Base-by-base conservation (phyloP, 2,329 filamentous ascomycete genomes). In the Colletotrichum horii region DNA sequence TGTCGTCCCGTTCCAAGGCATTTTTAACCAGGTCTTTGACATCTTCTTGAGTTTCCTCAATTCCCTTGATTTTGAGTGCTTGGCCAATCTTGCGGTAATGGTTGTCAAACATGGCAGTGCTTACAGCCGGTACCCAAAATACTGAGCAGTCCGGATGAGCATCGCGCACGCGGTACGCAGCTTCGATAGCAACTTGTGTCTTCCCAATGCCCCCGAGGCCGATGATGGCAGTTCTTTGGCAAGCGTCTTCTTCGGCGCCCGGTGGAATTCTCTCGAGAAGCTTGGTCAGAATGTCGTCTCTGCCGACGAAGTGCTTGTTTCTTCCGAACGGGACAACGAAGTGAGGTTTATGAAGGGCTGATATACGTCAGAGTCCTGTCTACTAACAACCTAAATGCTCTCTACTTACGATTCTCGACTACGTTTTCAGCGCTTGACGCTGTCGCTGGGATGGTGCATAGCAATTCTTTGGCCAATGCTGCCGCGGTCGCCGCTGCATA, bases 121-220 rank as follows among this genome's bases (percentile, higher is more conserved):
- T 52, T 3, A 24, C 12, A 4, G 43, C 43, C 4, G 43, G n/a
- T 4, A 52, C 43, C 43, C 43, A 52, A 2, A 52, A 52, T 0
- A 52, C 43, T 2, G 43, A 52, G 1, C 43, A 22, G 6, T 52
- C 11, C 0, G 43, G n/a, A 4, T 52, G 9, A 0, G 4, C 19
- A 0, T n/a, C 3, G 4, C 73, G 79, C 4, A 83, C 14, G 2
- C 78, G 79, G 71, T 80, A 84, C 22, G 80, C 81, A 15, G 80
- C 79, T 64, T 87, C 82, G 8, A 86, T 78, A 1, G 83, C 84
- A 16, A 86, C 80, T 68, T 86, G 83, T 2, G 84, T 85, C 78
- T 87, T 87, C 1, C 84, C 83, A 3, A 85, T 77, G 0, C 84
- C 84, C 3, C 83, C 83, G 1, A 84, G 80, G 4, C 83, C 84